Base-by-base conservation (phyloP, 208 protist species). In the Trypanosoma melophagium region DNA sequence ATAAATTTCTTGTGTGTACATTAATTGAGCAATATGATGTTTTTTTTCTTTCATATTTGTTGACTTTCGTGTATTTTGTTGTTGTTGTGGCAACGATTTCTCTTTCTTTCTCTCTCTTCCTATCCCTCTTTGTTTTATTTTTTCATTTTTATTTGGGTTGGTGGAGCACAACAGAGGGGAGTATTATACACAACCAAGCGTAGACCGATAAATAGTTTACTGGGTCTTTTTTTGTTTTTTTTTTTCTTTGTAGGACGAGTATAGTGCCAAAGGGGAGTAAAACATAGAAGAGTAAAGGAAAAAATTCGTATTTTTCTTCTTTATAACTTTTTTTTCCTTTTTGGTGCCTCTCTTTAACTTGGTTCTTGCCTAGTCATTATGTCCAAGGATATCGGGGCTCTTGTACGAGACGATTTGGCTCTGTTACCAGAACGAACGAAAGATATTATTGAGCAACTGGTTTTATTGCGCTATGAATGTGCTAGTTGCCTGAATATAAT, bases 401-500 rank as follows among this genome's bases (percentile, higher is more conserved):
- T 41, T 44, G 28, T 19, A 14, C 44, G 56, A 14, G 40, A 51
- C 12, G 45, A 54, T 57, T 50, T 53, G 4, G 51, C 21, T 40
- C 49, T 42, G 28, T 14, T 67, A 2, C 61, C 71, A 45, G 54
- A 69, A 42, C 58, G 77, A 13, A 73, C 62, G 12, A 58, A 72
- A 53, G n/a, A 58, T 47, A 68, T 89, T 44, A 74, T 80, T 19
- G 41, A 84, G 66, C 82, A 87, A 62, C 63, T 94, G 4, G 60
- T 61, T 22, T 50, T 47, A 14, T 60, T 74, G 24, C 60, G 60
- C 19, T 89, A 92, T 64, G 85, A 92, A 63, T 94, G 88, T 62
- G 68, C 71, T 19, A 92, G 47, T 47, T 94, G 88, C 70, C 60
- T 90, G 41, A 84, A 89, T 59, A 66, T 52, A 7, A 80, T 94